Evolutionary conservation across 2,329 filamentous ascomycete genomes (phyloP).

Genomic region (Xylaria sp.): DNA sequence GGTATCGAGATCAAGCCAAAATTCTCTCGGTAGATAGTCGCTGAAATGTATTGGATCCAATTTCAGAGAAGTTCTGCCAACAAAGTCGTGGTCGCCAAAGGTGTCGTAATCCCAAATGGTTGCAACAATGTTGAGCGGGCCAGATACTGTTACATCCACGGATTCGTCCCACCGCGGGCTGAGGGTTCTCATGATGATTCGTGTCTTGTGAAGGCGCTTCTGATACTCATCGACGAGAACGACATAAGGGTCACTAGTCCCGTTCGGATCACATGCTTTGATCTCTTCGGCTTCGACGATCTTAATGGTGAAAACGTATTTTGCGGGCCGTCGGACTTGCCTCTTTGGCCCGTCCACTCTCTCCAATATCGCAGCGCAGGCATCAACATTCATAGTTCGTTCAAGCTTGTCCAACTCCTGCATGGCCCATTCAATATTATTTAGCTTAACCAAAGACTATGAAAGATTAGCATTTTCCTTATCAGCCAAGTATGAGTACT

Average conservation of each 20-base stretch:
- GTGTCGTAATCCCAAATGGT: constrained; percentile 99
- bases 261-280: constrained; percentile 96
- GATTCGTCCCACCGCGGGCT: constrained; percentile 98
- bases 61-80: constrained; percentile 95
- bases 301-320: constrained; percentile 98
- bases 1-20: constrained; percentile 97
- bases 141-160: constrained; percentile 92
- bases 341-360: constrained; percentile 77
- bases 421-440: constrained; percentile 96
- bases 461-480: constrained; percentile 46
- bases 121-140: constrained; percentile 91
- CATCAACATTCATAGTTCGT: constrained; percentile 89
- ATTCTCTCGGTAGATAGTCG: constrained; percentile 94
- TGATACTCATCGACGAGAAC: constrained; percentile 98
- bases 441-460: constrained; percentile 95
- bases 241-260: constrained; percentile 94
- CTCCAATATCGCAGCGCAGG: constrained; percentile 83
- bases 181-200: constrained; percentile 88
- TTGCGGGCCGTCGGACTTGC: constrained; percentile 74
- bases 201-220: constrained; percentile 93
- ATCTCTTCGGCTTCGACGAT: constrained; percentile 97
- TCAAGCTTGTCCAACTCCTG: constrained; percentile 92
- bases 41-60: constrained; percentile 97
- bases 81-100: constrained; percentile 96
- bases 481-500: constrained; percentile 41